A percentile compares a stretch with the other conserved stretches of the same genome.
These are phyloP conservation scores for Backusella luteola DNA, from an alignment of 192 early-diverging fungal genomes.

Conservation along the genomic window DNA sequence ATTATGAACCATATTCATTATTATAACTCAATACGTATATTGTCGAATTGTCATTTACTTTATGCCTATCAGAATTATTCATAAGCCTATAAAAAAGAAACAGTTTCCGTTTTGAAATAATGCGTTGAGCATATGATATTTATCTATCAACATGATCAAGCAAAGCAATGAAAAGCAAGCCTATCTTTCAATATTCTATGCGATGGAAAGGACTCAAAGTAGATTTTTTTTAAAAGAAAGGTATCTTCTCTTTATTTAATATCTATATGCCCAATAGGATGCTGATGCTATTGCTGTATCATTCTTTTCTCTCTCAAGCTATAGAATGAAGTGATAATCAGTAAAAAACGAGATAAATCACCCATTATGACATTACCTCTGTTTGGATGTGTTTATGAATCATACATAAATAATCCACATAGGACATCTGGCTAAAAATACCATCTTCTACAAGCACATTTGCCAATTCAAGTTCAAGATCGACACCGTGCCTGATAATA, in stretches of 20 bases:
- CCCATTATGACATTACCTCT: constrained; percentile 44
- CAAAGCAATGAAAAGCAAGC: too few species aligned
- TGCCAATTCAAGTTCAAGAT: constrained; percentile 82
- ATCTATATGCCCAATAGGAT: constrained; percentile 26
- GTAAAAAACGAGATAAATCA: neutral
- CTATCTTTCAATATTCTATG: too few species aligned
- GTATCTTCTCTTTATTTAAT: constrained; percentile 1
- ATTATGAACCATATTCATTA: too few species aligned
- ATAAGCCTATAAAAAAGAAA: too few species aligned
- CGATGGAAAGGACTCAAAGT: too few species aligned
- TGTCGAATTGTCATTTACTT: too few species aligned
- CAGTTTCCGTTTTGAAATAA: too few species aligned
- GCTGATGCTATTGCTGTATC: constrained; percentile 14
- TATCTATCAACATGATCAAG: too few species aligned
- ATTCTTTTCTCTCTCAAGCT: constrained; percentile 19
- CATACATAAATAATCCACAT: constrained; percentile 88
- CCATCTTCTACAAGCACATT: constrained; percentile 85
- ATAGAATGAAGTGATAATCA: neutral
- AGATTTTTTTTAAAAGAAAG: too few species aligned
- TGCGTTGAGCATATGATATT: too few species aligned
- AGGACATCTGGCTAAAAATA: constrained; percentile 83
- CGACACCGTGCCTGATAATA: constrained; percentile 84
- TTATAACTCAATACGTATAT: too few species aligned
- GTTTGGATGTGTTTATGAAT: constrained; percentile 87
- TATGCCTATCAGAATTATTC: too few species aligned